Base-by-base conservation (phyloP, 2,329 filamentous ascomycete genomes). In the Alternaria gaisen region DNA sequence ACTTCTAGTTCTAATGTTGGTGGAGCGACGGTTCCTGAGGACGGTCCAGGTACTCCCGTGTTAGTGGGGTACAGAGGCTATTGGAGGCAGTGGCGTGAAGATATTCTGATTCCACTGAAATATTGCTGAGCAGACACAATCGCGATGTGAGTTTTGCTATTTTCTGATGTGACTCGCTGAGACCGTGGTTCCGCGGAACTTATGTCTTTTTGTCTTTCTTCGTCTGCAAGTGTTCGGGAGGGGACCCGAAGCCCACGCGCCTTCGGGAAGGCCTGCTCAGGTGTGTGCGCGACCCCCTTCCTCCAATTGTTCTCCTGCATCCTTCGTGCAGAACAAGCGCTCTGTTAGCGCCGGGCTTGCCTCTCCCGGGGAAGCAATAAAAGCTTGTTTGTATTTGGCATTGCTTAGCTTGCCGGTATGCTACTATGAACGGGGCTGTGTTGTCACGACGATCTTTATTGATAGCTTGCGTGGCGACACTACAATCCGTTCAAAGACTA, bases 11-110 rank as follows among this genome's bases (percentile, higher is more conserved):
- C 30, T 24, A 6, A 5, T 36, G 18, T 36, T 24, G 30, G 30
- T 36, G 30, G 18, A 48, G 30, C 30, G 30, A 30, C 30, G 30
- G 46, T 34, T 48, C 28, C 30, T 36, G 30, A 36, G 2, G 30
- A 24, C 18, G 46, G 46, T 20, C 46, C 30, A 48, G 46, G 30
- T 36, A 48, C 30, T 48, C 46, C 46, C 46, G 46, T 48, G 46
- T 11, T 48, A 36, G 46, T 48, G 46, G 46, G 30, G 46, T 30
- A 24, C 12, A 20, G 14, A 24, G 30, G 30, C 46, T 34, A 48
- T 48, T 48, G 18, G 14, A 22, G 20, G 20, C 16, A 34, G 30
- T 48, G 30, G 46, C 46, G 46, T 34, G 30, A 2, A 5, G 30
- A 36, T 48, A 32, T 34, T 34, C 18, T 16, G 18, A 34, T 6